Conservation (phyloP, 2,329 filamentous ascomycete species). For the Beauveria sp. region DNA sequence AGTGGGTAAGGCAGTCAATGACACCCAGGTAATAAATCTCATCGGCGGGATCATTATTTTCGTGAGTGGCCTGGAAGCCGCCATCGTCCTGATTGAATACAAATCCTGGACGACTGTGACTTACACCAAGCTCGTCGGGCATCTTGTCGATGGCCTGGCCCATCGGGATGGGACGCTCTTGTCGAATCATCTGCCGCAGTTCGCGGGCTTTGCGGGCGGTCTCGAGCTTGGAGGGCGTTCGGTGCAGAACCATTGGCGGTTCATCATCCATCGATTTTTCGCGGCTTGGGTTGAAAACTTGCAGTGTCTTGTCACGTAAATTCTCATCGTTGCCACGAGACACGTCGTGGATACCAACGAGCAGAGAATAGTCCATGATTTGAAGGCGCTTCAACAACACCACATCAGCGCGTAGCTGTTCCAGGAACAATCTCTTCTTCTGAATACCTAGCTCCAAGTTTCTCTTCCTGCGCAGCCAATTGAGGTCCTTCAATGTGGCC, state of each 20-base stretch:
- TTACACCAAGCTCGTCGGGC: slow-evolving; percentile 79
- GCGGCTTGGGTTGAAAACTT: slow-evolving; percentile 88
- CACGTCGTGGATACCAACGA: slow-evolving; percentile 90
- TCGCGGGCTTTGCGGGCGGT: slow-evolving; percentile 86
- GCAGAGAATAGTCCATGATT: slow-evolving; percentile 97
- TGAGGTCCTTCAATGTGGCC: slow-evolving; percentile 91
- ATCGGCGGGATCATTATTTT: slow-evolving; percentile 75
- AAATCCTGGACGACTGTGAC: slow-evolving; percentile 60
- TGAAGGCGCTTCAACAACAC: slow-evolving; percentile 76
- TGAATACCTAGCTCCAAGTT: slow-evolving; percentile 81
- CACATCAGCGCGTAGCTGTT: slow-evolving; percentile 84
- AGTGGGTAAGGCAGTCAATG: slow-evolving; percentile 96
- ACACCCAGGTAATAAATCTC: slow-evolving; percentile 98
- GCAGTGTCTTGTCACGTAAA: slow-evolving; percentile 76
- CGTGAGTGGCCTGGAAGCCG: slow-evolving; percentile 86
- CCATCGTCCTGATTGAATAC: slow-evolving; percentile 93
- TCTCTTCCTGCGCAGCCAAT: slow-evolving; percentile 83
- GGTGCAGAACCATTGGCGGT: slow-evolving; percentile 59
- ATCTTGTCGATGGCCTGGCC: slow-evolving; percentile 75
- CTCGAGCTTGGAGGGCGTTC: slow-evolving; percentile 90
- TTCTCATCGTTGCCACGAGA: slow-evolving; percentile 92
- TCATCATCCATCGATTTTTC: slow-evolving; percentile 52
- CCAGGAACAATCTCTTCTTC: slow-evolving; percentile 82
- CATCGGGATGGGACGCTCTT: slow-evolving; percentile 89
- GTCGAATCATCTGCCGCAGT: slow-evolving; percentile 83